Evolutionary conservation across 176 grass and related monocot species (phyloP).

Genomic region (Lolium rigidum): DNA sequence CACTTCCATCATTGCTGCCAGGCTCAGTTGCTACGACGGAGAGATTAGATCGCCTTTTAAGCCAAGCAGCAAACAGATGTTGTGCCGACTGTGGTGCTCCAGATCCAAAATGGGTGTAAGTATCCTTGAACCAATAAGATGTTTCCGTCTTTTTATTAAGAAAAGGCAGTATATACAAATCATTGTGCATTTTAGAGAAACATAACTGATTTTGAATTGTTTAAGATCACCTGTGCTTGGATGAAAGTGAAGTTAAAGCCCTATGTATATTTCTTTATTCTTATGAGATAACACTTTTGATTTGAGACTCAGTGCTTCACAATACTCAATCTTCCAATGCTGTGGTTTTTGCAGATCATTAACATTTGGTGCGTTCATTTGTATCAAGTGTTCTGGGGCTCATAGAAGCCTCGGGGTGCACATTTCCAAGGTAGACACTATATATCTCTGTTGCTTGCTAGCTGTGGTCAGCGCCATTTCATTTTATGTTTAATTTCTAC

Average conservation of each 20-base stretch:
- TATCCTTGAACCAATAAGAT: constrained; percentile 28
- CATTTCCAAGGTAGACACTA: constrained; percentile 78
- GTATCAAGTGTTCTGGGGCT: constrained; percentile 97
- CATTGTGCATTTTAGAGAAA: not conserved
- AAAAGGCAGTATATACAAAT: not conserved
- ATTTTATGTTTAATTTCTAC: constrained; percentile 6
- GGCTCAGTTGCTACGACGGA: constrained; percentile 37
- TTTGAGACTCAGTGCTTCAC: constrained; percentile 11
- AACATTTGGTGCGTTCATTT: constrained; percentile 92
- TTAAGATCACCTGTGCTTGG: not conserved
- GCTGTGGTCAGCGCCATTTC: constrained; percentile 1
- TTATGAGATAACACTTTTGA: not conserved
- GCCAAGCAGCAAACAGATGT: constrained; percentile 67
- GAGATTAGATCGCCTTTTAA: constrained; percentile 77
- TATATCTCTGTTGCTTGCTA: not conserved
- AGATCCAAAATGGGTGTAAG: constrained; percentile 99
- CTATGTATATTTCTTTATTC: constrained; percentile 14
- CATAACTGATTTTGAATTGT: not conserved
- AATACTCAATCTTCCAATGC: constrained; percentile 27
- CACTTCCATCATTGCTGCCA: constrained; percentile 31
- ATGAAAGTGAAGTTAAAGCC: not conserved
- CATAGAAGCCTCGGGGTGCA: constrained; percentile 96
- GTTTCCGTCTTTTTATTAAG: not conserved
- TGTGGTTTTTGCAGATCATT: constrained; percentile 62
- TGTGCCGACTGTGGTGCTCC: constrained; percentile 82